phyloP scores from a whole-genome alignment of 2,329 filamentous ascomycete genomes.

The Aspergillus novoparasiticus region DNA sequence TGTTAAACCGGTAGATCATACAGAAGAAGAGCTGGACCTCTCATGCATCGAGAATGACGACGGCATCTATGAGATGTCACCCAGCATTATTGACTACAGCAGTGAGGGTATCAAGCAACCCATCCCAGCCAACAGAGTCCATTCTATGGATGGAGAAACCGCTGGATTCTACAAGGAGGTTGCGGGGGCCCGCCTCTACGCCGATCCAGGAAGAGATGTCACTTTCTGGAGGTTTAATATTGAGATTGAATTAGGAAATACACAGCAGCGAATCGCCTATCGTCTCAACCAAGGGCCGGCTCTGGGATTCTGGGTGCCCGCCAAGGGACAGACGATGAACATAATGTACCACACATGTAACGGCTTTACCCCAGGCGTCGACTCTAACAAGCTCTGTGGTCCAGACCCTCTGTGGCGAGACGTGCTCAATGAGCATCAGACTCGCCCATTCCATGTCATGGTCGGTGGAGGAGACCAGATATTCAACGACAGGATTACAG shows the following conservation, averaged over 20 bases:
- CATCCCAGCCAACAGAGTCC: constrained; percentile 51
- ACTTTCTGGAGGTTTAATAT: constrained; percentile 99
- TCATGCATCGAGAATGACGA: constrained; percentile 78
- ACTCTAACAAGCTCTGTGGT: constrained; percentile 79
- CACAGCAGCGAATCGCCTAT: constrained; percentile 87
- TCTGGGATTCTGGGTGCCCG: constrained; percentile 92
- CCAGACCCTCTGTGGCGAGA: constrained; percentile 97
- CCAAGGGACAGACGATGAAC: constrained; percentile 84
- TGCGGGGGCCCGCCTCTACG: constrained; percentile 77
- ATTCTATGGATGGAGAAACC: constrained; percentile 71
- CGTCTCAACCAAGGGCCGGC: constrained; percentile 90
- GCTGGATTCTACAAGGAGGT: constrained; percentile 81
- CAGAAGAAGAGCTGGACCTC: constrained; percentile 76
- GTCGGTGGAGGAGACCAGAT: constrained; percentile 95
- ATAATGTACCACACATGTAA: constrained; percentile 99
- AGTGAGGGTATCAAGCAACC: constrained; percentile 41
- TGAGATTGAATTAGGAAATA: constrained; percentile 79
- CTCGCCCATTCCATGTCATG: constrained; percentile 95
- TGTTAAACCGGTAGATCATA: constrained; percentile 83
- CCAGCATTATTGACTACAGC: constrained; percentile 47
- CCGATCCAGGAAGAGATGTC: constrained; percentile 78
- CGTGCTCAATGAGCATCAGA: constrained; percentile 88
- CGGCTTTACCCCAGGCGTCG: constrained; percentile 81
- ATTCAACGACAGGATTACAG: constrained; percentile 85
- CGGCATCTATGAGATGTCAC: constrained; percentile 75